Evolutionary conservation across 441 rosid species (phyloP), one percentile per base, ranked within the genome.

Genomic region (Croton setiger): DNA sequence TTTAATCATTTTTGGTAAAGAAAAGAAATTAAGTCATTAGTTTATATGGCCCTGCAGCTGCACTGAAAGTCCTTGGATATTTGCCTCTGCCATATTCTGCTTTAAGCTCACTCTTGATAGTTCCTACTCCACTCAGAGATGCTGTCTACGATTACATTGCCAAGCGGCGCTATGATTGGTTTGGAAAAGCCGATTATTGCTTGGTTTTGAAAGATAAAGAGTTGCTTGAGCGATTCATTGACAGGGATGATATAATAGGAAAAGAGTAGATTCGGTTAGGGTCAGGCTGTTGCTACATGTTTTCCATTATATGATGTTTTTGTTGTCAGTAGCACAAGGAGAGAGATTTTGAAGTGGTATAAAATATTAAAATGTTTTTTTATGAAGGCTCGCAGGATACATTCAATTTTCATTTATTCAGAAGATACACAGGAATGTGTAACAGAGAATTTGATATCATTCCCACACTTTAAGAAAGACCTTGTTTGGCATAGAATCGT

Each of bases 121-220:
- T 91, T 79, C 98, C 97, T 56, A 72, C 81, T 54, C 93, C 98
- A n/a, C 68, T 87, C 3, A 81, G 96, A 74, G 98, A 93, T 76
- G 88, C 86, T 8, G 87, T 85, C 51, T 91, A 93, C 70, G 95
- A 91, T 75, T 79, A 86, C 36, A 78, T 93, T 61, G 98, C 97
- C 13, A 85, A 81, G 67, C 73, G 75, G 49, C 96, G 96, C 61
- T 91, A 89, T 45, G 73, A 79, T 72, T 90, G 98, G 98, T 90
- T 86, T 70, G 98, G 96, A 47, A 92, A 88, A 66, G 84, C 85
- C 62, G 84, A 83, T 4, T 82, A 80, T 64, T 93, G 97, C 84
- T 81, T 93, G 69, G 93, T 88, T 63, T 75, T 91, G 80, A 75
- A 81, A 48, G 96, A 93, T 23, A 77, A 75, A 45, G 90, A 94